A percentile compares a stretch with the other conserved stretches of the same genome.
Evolutionary conservation across 2,329 filamentous ascomycete species (phyloP).

Genomic region (Penicillium thymicola): DNA sequence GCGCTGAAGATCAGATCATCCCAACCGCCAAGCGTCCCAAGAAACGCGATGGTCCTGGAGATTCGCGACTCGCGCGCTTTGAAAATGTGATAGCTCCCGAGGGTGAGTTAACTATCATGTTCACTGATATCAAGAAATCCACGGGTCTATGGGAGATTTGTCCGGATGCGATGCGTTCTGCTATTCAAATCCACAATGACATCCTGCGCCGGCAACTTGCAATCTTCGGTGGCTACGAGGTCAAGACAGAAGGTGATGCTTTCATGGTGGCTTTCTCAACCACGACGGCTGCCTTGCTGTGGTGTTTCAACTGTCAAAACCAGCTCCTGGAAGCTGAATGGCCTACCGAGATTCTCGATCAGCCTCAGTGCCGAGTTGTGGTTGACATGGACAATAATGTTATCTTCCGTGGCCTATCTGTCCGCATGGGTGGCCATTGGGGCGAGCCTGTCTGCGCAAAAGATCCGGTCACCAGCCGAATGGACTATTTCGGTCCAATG

Average conservation of each 20-base stretch:
- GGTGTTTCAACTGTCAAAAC: constrained; percentile 93
- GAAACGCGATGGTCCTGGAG: constrained; percentile 60
- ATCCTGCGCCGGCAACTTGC: constrained; percentile 91
- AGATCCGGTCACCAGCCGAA: constrained; percentile 92
- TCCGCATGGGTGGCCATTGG: constrained; percentile 97
- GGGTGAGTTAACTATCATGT: constrained; percentile 88
- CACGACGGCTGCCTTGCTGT: constrained; percentile 87
- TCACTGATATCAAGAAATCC: constrained; percentile 99
- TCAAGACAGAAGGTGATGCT: constrained; percentile 98
- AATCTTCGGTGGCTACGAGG: constrained; percentile 93
- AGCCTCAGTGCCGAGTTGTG: constrained; percentile 76
- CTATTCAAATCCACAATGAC: constrained; percentile 96
- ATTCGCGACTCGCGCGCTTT: constrained; percentile 81
- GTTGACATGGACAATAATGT: constrained; percentile 79
- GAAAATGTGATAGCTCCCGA: constrained; percentile 90
- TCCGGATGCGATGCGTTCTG: constrained; percentile 89
- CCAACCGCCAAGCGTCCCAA: constrained; percentile 63
- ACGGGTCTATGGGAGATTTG: constrained; percentile 95
- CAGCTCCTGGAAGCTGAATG: constrained; percentile 83
- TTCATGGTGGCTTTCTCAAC: constrained; percentile 99
- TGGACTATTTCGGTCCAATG: constrained; percentile 99
- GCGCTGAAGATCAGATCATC: constrained; percentile 63
- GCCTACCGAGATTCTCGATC: constrained; percentile 89
- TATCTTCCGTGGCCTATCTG: constrained; percentile 91
- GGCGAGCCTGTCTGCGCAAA: constrained; percentile 91